Conservation (phyloP, 495 filamentous ascomycete species). For the Chaetomium cochliodes region DNA sequence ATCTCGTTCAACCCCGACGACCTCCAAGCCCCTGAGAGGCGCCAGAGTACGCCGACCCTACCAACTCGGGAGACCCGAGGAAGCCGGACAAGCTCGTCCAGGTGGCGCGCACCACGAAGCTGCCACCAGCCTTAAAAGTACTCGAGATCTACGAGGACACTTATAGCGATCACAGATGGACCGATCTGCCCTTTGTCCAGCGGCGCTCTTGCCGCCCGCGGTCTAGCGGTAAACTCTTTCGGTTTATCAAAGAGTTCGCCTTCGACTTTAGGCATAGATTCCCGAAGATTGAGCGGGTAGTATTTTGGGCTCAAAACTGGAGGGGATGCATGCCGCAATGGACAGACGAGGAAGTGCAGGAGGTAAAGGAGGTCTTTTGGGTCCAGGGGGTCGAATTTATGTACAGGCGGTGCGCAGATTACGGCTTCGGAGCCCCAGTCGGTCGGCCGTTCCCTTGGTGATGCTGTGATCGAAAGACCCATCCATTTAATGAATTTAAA, state of each 20-base stretch:
- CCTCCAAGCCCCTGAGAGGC: neutral
- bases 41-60: neutral
- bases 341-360: neutral
- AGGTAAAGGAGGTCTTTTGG: neutral
- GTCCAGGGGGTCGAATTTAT: neutral
- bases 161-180: neutral
- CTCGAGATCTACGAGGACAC: neutral
- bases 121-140: neutral
- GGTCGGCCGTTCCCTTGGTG: too few species aligned
- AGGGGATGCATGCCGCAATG: neutral
- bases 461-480: too few species aligned
- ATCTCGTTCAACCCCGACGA: neutral
- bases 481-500: too few species aligned
- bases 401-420: neutral
- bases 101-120: neutral
- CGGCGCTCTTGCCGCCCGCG: too few species aligned
- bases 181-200: neutral
- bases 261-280: neutral
- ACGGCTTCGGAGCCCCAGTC: too few species aligned
- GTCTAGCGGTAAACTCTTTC: neutral
- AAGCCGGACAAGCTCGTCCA: neutral
- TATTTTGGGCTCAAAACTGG: neutral
- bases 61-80: neutral
- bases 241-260: neutral
- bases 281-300: neutral